These are phyloP conservation scores for Lophiotrema nucula DNA, from an alignment of 495 filamentous ascomycete species.

Conservation along the genomic window DNA sequence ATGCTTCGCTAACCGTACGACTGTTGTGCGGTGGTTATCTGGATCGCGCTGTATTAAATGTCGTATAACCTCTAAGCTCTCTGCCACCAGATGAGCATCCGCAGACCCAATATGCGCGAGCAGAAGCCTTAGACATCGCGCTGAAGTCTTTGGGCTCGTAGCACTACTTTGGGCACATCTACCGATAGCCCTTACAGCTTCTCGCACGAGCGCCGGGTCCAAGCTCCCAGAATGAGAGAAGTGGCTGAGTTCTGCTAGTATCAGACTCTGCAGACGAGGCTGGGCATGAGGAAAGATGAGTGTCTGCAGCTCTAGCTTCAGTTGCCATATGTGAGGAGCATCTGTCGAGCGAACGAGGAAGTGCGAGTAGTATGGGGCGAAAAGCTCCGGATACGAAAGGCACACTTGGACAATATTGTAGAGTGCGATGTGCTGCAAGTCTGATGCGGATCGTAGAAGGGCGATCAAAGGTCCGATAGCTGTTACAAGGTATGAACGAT, in stretches of 20 bases:
- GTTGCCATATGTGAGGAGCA: constrained; percentile 75
- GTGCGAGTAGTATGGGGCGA: constrained; percentile 79
- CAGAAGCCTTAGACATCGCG: constrained; percentile 75
- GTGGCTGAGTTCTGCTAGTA: constrained; percentile 89
- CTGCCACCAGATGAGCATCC: constrained; percentile 83
- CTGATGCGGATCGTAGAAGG: constrained; percentile 75
- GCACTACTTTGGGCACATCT: constrained; percentile 78
- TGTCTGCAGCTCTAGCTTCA: constrained; percentile 88
- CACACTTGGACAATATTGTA: constrained; percentile 92
- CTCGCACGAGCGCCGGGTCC: constrained; percentile 76
- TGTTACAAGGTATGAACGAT: constrained; percentile 64
- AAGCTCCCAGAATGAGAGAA: constrained; percentile 66
- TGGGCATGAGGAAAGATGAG: constrained; percentile 83
- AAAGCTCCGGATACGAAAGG: constrained; percentile 66
- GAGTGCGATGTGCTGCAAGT: constrained; percentile 83
- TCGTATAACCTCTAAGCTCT: constrained; percentile 86
- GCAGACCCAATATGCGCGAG: constrained; percentile 79
- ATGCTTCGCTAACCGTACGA: constrained; percentile 87
- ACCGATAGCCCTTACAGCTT: constrained; percentile 88
- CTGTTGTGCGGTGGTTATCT: constrained; percentile 69
- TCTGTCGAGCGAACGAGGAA: constrained; percentile 83
- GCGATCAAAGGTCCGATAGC: constrained; percentile 83
- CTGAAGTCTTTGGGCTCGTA: constrained; percentile 36
- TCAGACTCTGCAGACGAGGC: constrained; percentile 72
- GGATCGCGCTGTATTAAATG: constrained; percentile 94